These are phyloP conservation scores for Albizia julibrissin DNA, from an alignment of 306 rosid species.

Conservation along the genomic window DNA sequence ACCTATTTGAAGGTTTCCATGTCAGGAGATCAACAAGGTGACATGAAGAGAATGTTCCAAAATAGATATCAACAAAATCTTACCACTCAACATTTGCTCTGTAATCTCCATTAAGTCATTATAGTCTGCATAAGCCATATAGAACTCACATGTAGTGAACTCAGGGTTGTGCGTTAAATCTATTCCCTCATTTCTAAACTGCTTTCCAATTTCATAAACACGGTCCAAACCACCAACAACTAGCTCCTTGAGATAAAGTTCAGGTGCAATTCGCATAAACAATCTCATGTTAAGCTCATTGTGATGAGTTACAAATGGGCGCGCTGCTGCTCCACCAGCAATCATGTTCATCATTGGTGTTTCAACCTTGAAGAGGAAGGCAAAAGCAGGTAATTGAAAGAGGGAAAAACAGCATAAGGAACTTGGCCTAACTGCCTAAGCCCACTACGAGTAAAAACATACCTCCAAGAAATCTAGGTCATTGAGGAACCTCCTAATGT, in stretches of 20 bases:
- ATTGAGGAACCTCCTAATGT: constrained; percentile 71
- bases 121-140: constrained; percentile 91
- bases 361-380: constrained; percentile 68
- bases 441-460: constrained; percentile 32
- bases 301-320: constrained; percentile 90
- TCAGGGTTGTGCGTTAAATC: constrained; percentile 98
- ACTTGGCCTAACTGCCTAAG: background rate
- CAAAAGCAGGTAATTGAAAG: constrained; percentile 27
- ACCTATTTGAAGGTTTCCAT: constrained; percentile 47
- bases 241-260: constrained; percentile 87
- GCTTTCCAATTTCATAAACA: constrained; percentile 99
- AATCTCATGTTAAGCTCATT: constrained; percentile 88
- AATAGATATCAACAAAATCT: constrained; percentile 21
- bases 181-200: constrained; percentile 94
- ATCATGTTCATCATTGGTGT: constrained; percentile 99
- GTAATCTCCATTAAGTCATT: constrained; percentile 84
- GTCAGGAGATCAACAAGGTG: constrained; percentile 29
- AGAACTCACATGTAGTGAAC: constrained; percentile 95
- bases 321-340: constrained; percentile 98
- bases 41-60: constrained; percentile 14
- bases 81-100: constrained; percentile 89
- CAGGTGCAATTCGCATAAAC: constrained; percentile 93
- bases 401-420: background rate
- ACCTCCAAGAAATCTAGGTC: constrained; percentile 94
- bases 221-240: constrained; percentile 96